phyloP scores from a whole-genome alignment of 768 basidiomycete species.

The Coprinellus aureogranulatus region DNA sequence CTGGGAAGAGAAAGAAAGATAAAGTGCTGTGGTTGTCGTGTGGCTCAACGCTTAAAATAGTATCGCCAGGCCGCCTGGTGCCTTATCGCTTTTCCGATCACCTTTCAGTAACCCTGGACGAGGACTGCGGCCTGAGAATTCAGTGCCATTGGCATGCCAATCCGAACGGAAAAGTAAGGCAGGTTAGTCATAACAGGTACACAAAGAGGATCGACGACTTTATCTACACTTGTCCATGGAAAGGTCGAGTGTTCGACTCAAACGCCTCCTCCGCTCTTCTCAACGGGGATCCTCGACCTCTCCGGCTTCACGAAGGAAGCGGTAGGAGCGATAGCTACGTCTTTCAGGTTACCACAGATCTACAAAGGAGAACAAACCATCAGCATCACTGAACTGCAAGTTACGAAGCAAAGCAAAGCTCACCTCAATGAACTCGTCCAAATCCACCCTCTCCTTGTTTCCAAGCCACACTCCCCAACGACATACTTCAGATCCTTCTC shows the following conservation, averaged over 20 bases:
- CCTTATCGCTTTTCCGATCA: too few species aligned
- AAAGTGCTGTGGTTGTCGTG: too few species aligned
- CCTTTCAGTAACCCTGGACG: too few species aligned
- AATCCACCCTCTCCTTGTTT: conserved; percentile 54
- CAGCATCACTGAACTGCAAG: background rate
- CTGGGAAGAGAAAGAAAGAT: too few species aligned
- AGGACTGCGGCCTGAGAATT: too few species aligned
- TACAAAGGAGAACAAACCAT: background rate
- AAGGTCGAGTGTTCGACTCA: too few species aligned
- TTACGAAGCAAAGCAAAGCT: conserved; percentile 1
- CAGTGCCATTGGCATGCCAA: too few species aligned
- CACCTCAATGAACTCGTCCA: conserved; percentile 89
- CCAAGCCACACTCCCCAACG: conserved; percentile 71
- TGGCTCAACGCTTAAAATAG: background rate
- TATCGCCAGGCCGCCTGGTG: too few species aligned
- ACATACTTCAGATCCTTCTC: conserved; percentile 72
- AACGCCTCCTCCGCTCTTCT: conserved; percentile 56
- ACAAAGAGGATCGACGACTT: too few species aligned
- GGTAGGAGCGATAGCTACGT: conserved; percentile 48
- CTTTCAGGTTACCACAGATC: conserved; percentile 65
- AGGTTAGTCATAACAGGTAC: too few species aligned
- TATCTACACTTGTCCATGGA: too few species aligned
- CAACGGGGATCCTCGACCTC: conserved; percentile 47
- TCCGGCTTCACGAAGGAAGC: conserved; percentile 20
- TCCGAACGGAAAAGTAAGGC: too few species aligned